phyloP scores from a whole-genome alignment of 1,284 basidiomycete genomes.

The Pseudozyma sp. region DNA sequence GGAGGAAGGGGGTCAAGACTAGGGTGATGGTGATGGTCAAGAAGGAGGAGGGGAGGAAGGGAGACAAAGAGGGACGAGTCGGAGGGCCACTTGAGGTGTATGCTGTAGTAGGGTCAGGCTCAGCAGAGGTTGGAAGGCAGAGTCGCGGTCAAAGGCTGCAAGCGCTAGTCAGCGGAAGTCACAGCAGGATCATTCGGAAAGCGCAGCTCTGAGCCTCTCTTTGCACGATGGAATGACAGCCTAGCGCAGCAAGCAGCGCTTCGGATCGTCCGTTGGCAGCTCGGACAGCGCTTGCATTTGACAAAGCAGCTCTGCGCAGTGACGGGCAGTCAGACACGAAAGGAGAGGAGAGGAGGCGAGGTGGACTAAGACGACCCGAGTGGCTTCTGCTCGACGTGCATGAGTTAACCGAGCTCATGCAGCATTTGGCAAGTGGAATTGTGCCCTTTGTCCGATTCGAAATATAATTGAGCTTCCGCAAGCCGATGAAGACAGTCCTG shows the following conservation, averaged over 20 bases:
- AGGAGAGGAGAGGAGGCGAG: not conserved
- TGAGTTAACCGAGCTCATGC: constrained; percentile 1
- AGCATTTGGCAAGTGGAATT: not conserved
- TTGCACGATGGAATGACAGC: no score
- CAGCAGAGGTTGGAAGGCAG: not conserved
- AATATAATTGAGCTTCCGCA: not conserved
- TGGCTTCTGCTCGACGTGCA: constrained; percentile 3
- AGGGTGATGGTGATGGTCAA: not conserved
- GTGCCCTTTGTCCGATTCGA: not conserved
- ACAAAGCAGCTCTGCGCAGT: no score
- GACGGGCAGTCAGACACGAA: not conserved
- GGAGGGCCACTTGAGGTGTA: constrained; percentile 9
- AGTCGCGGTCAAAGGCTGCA: no score
- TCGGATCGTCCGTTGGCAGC: no score
- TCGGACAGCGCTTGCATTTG: no score
- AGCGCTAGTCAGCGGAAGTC: no score
- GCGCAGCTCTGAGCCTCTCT: no score
- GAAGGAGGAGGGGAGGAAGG: constrained; percentile 4
- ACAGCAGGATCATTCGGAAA: no score
- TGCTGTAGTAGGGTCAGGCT: not conserved
- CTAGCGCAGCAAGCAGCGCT: no score
- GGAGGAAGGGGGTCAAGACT: constrained; percentile 5
- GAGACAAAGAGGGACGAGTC: not conserved
- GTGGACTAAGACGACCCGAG: not conserved
- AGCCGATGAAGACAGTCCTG: no score